Conservation (phyloP, 441 rosid species). For the Gossypium schwendimanii region DNA sequence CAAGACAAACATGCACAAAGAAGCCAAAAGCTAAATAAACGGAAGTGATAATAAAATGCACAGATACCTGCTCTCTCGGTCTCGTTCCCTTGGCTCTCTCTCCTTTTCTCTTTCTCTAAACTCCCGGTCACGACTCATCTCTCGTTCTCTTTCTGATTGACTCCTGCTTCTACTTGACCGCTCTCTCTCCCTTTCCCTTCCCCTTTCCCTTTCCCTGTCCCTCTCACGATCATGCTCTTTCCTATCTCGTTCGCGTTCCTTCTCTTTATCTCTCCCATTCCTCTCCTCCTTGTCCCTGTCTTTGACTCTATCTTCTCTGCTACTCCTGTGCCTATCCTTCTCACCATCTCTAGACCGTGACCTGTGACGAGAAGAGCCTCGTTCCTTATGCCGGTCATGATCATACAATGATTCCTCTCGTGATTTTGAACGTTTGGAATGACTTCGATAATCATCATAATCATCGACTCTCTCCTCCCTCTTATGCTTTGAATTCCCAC, state of each 20-base stretch:
- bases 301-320: conserved; percentile 46
- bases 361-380: conserved; percentile 14
- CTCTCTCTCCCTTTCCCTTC: conserved; percentile 56
- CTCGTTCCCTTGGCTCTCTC: conserved; percentile 43
- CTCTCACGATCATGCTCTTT: conserved; percentile 13
- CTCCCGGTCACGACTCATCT: conserved; percentile 50
- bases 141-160: conserved; percentile 51
- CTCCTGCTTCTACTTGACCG: conserved; percentile 52
- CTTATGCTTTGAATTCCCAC: conserved; percentile 52
- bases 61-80: conserved; percentile 71
- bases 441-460: conserved; percentile 26
- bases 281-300: conserved; percentile 34
- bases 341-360: conserved; percentile 37
- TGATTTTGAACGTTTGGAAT: conserved; percentile 51
- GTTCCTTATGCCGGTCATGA: conserved; percentile 27
- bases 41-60: conserved; percentile 11
- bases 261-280: conserved; percentile 40
- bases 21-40: neutral
- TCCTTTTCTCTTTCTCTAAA: conserved; percentile 43
- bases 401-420: conserved; percentile 45
- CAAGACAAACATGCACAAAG: neutral
- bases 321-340: conserved; percentile 41
- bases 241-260: conserved; percentile 26
- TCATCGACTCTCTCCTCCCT: conserved; percentile 42
- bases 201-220: conserved; percentile 36